phyloP scores from a whole-genome alignment of 345 rosid genomes.

The Arabidopsis arenosa region DNA sequence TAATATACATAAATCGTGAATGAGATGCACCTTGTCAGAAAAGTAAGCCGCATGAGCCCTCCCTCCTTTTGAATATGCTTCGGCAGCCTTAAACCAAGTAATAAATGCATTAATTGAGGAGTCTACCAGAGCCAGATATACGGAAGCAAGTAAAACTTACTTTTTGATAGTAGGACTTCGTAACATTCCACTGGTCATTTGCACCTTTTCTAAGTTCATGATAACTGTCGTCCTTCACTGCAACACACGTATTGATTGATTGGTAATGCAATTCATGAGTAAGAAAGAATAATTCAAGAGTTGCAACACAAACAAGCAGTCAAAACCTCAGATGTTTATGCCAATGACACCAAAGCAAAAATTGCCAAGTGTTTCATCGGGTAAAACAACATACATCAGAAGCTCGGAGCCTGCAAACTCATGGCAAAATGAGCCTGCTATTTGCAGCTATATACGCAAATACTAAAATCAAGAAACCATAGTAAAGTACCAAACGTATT shows the following conservation, averaged over 20 bases:
- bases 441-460: conserved; percentile 18
- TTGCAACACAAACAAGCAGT: conserved; percentile 25
- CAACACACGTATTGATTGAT: conserved; percentile 41
- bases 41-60: conserved; percentile 72
- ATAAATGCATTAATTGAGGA: conserved; percentile 14
- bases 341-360: conserved; percentile 43
- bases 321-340: conserved; percentile 39
- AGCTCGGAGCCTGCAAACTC: conserved; percentile 37
- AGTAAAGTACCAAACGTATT: conserved; percentile 50
- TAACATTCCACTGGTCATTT: conserved; percentile 71
- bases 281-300: conserved; percentile 10
- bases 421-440: conserved; percentile 32
- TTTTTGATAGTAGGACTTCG: conserved; percentile 65
- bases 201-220: conserved; percentile 61
- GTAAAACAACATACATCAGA: conserved; percentile 35
- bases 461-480: conserved; percentile 8
- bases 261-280: conserved; percentile 5
- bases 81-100: conserved; percentile 63
- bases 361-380: conserved; percentile 39
- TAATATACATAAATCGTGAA: conserved; percentile 5
- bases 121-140: conserved; percentile 12
- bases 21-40: conserved; percentile 70
- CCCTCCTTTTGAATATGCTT: conserved; percentile 79
- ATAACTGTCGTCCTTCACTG: conserved; percentile 77
- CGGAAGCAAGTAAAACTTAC: conserved; percentile 48